These are phyloP conservation scores for Tricholoma sp. DNA, from an alignment of 768 basidiomycete species.

Conservation along the genomic window DNA sequence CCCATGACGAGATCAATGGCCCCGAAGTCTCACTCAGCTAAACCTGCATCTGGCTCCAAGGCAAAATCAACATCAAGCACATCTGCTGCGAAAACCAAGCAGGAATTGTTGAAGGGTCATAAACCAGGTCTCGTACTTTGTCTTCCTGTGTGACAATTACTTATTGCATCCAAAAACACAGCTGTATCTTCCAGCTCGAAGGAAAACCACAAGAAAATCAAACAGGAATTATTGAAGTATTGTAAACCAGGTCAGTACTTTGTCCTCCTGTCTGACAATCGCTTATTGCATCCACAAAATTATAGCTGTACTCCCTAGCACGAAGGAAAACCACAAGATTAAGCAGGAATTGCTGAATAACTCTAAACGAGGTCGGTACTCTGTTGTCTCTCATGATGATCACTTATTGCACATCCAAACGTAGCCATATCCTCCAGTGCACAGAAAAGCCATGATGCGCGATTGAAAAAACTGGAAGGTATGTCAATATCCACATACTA, in stretches of 20 bases:
- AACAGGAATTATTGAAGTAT: neutral
- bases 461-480: neutral
- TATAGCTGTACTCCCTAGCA: neutral
- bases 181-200: neutral
- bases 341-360: neutral
- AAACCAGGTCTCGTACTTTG: neutral
- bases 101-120: neutral
- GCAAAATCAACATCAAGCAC: neutral
- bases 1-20: neutral
- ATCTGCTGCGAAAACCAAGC: neutral
- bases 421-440: neutral
- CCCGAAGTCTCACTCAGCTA: neutral
- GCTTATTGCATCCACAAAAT: neutral
- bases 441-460: neutral
- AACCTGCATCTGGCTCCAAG: neutral
- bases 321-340: neutral
- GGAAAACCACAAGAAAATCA: neutral
- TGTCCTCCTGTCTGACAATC: neutral
- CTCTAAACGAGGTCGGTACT: neutral
- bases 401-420: neutral
- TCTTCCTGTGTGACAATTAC: neutral
- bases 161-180: neutral
- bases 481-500: neutral
- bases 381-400: neutral
- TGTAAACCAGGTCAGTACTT: neutral